Evolutionary conservation across 306 rosid genomes (phyloP), one percentile per base, ranked within the genome.

Genomic region (Dalbergia cultrata): DNA sequence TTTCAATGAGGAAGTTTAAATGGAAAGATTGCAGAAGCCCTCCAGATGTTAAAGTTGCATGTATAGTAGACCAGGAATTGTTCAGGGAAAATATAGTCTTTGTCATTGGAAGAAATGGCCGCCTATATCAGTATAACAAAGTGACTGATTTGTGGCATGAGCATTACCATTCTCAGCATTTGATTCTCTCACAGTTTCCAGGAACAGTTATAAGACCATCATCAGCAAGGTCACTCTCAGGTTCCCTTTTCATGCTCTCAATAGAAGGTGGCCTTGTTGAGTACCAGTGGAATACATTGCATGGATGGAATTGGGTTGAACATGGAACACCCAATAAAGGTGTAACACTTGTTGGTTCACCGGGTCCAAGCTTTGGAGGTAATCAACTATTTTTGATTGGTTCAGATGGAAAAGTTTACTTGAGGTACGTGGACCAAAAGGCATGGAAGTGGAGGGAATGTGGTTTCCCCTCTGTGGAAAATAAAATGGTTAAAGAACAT

Each of bases 221-320:
- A n/a, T 64, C 41, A 37, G 5, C 75, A 18, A 86, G 67, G 31
- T 83, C 92, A 16, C 90, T 90, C 59, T 81, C 89, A 54, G 98
- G 97, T 63, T 95, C 98, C 22, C 84, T 95, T 75, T 95, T 95
- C 87, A 91, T 92, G 95, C 75, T 92, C 9, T 95, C 98, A 37
- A 83, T 35, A 81, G 92, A 89, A 63, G 97, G 98, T 41, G 97
- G 97, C 13, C 92, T 95, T 37, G 92, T 95, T 75, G 98, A 95
- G 70, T 95, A 92, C 67, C 88, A 89, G 8, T 95, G 98, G 98
- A 88, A 84, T 49, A 26, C 90, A 61, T 79, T 86, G 85, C 79
- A 91, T 18, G 95, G 95, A 35, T 95, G 98, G 98, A 90, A 89
- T 34, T 95, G 98, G 98, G 86, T 95, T 37, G 98, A 95, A 65